Conservation (phyloP, 2,329 filamentous ascomycete species). For the Neurospora crassa region DNA sequence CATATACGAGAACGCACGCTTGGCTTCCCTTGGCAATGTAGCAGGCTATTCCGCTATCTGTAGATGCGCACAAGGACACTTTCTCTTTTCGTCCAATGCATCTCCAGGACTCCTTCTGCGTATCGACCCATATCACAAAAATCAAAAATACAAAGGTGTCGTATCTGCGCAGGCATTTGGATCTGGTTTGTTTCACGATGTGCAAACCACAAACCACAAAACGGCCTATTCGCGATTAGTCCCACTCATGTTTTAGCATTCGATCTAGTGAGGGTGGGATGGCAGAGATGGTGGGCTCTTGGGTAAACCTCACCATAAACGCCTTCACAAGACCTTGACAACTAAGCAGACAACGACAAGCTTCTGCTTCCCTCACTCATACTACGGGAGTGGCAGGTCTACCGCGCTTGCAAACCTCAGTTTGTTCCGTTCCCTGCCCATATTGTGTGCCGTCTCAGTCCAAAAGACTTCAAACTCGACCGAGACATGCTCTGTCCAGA, state of each 20-base stretch:
- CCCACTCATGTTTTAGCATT: not conserved
- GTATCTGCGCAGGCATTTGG: not conserved
- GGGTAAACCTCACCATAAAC: not conserved
- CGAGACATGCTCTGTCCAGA: not conserved
- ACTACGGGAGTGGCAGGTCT: not conserved
- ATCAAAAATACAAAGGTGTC: not conserved
- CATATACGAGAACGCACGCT: not conserved
- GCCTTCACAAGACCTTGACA: not conserved
- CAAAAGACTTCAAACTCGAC: not conserved
- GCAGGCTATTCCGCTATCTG: not conserved
- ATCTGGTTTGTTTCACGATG: not conserved
- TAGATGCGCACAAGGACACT: not conserved
- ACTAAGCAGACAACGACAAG: not conserved
- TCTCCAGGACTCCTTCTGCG: not conserved
- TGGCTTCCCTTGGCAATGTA: not conserved
- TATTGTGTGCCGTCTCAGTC: not conserved
- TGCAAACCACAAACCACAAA: not conserved
- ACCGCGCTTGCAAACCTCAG: not conserved
- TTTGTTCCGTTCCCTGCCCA: not conserved
- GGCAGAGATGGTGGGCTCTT: not conserved
- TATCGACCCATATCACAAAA: not conserved
- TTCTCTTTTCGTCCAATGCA: not conserved
- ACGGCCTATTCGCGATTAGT: not conserved
- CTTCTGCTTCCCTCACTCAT: not conserved
- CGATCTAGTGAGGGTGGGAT: not conserved